A percentile compares a stretch with the other conserved stretches of the same genome.
Evolutionary conservation across 257 asterid genomes (phyloP).

Genomic region (Solanum microdontum): DNA sequence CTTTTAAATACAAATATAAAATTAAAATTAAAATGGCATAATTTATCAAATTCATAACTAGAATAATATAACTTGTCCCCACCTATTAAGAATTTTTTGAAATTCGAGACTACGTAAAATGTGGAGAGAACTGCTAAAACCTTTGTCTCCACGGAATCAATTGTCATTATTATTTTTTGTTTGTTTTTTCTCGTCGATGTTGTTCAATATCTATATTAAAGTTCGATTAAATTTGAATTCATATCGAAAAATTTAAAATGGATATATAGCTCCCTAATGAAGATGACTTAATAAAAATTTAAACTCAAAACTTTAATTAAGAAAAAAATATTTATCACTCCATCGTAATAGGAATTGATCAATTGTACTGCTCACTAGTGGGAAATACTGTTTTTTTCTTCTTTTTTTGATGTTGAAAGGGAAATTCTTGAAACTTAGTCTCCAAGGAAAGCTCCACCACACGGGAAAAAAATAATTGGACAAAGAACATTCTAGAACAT

Average conservation of each 20-base stretch:
- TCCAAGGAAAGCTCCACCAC: neutral
- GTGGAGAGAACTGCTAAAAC: neutral
- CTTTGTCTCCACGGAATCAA: neutral
- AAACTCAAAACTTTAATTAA: too few species aligned
- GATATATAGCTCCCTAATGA: too few species aligned
- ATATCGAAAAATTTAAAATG: too few species aligned
- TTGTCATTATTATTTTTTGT: neutral
- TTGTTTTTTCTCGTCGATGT: rapidly evolving
- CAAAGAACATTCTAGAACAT: neutral
- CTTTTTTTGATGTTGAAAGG: neutral
- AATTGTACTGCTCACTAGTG: neutral
- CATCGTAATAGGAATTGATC: neutral
- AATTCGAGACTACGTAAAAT: neutral
- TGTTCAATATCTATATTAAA: too few species aligned
- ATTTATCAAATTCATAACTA: neutral
- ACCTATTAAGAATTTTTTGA: neutral
- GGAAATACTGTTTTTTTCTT: neutral
- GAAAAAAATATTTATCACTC: too few species aligned
- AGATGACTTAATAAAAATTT: too few species aligned
- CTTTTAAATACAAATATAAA: neutral
- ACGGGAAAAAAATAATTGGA: neutral
- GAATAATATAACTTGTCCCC: neutral
- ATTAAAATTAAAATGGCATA: rapidly evolving
- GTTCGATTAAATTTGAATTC: rapidly evolving
- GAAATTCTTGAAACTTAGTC: neutral